Evolutionary conservation across 2,329 filamentous ascomycete species (phyloP), one percentile per base, ranked within the genome.

Genomic region (Zalaria obscura): DNA sequence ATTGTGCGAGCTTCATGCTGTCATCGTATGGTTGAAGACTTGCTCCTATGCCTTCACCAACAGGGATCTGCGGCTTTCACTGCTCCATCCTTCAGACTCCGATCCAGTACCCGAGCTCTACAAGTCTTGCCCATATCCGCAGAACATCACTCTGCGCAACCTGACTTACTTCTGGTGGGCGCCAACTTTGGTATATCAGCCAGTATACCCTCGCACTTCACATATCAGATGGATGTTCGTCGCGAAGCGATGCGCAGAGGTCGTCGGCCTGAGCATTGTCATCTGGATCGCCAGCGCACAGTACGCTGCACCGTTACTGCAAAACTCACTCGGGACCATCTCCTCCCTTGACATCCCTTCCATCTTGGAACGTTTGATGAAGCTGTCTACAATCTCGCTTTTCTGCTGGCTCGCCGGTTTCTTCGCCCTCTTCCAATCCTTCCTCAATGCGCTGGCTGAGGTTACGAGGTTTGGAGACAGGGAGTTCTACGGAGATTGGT

Each of bases 371-470:
- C 78, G 91, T 10, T 69, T 95, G 25, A 80, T 98, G 70, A 98
- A 98, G 63, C 73, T 98, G 25, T 93, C 84, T 5, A 96, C 91
- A 11, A 94, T 98, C 47, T 93, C 84, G 11, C 73, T 96, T 27
- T 80, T 95, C 48, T 93, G 95, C 58, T 98, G 91, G 91, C 79
- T 98, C 1, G 88, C 88, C 1, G 89, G 91, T 4, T 98, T 98
- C 70, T 96, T 95, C 55, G 91, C 89, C 2, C 65, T 96, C 9
- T 98, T 98, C 66, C 91, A 98, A 57, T 89, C 84, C 1, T 80
- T 84, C 46, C 68, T 98, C 39, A 98, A 98, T 55, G 86, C 86
- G 0, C 68, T 96, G 18, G 89, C 89, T 3, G 91, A 98, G 60
- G 67, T 96, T 8, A 82, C 86, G 68, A 73, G 75, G 35, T 98